Base-by-base conservation (phyloP, 305 asterid species). In the Fraxinus nigra region DNA sequence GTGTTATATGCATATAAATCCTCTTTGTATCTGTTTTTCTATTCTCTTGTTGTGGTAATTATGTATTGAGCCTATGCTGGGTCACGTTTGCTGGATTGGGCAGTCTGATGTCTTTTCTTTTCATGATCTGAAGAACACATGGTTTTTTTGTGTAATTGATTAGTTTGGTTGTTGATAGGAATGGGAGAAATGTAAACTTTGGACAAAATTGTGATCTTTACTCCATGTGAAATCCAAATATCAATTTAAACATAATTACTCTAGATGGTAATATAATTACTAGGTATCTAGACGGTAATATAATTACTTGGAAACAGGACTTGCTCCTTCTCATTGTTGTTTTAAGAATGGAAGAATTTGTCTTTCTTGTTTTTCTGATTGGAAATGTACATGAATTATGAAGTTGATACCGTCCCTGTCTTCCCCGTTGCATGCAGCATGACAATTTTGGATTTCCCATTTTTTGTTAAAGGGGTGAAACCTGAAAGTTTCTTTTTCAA, bases 61-160 rank as follows among this genome's bases (percentile, higher is more conserved):
- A 2, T 77, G 5, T 48, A 40, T 9, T 24, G 40, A 34, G 61
- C 28, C 32, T 7, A 26, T 16, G 70, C 70, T 56, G 46, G 80
- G 46, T n/a, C 13, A 0, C 11, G 3, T 78, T 46, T 16, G 70
- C 70, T 33, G 70, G 80, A 28, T 30, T 5, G 83, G 63, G 10
- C 74, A 38, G 70, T 56, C 84, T 65, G 86, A 35, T 30, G 26
- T 78, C 38, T 76, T 18, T 75, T 6, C 26, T 65, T 79, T 72
- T 67, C 43, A 7, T 59, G 40, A 77, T 20, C 51, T 61, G 75
- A 78, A 10, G 59, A 32, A 76, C 16, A 43, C 14, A 13, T 80
- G n/a, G 13, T 24, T 5, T 54, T 69, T 69, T 54, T 63, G 24
- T 69, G 46, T 76, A 72, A 48, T 37, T 37, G 78, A 28, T 76